Evolutionary conservation across 192 early-diverging fungal genomes (phyloP).

Genomic region (Coemansia furcata): DNA sequence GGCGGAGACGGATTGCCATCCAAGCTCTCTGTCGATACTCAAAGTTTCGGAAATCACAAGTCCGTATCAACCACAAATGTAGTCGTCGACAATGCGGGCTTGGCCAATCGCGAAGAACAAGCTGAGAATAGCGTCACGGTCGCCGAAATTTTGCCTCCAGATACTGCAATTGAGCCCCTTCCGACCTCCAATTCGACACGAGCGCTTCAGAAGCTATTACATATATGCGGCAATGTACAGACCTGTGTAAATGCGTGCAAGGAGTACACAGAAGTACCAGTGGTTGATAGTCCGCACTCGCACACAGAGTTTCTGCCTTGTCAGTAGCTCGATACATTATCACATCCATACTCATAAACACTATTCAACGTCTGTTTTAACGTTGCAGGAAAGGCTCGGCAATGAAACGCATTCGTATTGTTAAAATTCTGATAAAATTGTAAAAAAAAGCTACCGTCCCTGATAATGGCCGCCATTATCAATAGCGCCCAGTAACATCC

Average conservation of each 20-base stretch:
- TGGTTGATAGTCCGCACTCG: neutral
- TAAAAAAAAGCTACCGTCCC: neutral
- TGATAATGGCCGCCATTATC: neutral
- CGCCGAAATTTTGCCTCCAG: neutral
- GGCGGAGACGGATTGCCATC: neutral
- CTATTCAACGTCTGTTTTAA: too few species aligned
- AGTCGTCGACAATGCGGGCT: neutral
- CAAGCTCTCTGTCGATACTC: neutral
- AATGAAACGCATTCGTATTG: neutral
- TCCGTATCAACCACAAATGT: neutral
- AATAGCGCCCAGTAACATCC: neutral
- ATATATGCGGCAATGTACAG: constrained; percentile 14
- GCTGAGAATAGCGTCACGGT: neutral
- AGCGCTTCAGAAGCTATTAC: constrained; percentile 7
- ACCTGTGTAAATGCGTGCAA: constrained; percentile 15
- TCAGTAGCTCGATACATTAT: neutral
- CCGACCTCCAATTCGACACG: neutral
- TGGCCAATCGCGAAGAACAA: neutral
- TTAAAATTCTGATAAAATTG: neutral
- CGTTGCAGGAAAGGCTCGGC: too few species aligned
- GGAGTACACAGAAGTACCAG: neutral
- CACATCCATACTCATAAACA: neutral
- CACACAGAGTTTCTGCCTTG: neutral
- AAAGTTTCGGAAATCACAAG: neutral
- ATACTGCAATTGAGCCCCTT: neutral